Evolutionary conservation across 2,329 filamentous ascomycete genomes (phyloP).

Genomic region (Sporothrix pallida): DNA sequence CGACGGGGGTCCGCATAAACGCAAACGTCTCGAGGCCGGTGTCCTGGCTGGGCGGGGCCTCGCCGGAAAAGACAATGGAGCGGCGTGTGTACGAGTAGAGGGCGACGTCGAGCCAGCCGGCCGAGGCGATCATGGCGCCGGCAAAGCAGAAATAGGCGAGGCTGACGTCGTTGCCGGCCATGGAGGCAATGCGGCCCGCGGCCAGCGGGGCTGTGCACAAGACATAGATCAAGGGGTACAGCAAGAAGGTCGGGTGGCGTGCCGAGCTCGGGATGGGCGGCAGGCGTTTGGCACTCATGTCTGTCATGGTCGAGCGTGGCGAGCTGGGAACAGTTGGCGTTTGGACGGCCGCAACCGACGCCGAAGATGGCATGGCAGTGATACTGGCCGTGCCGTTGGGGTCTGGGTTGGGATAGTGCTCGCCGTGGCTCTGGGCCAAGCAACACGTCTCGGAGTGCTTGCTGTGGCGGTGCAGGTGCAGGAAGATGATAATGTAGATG

Average conservation of each 20-base stretch:
- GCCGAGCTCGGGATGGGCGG: conserved; percentile 42
- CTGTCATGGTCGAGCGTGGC: conserved; percentile 40
- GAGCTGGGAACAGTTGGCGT: conserved; percentile 35
- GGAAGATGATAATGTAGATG: conserved; percentile 52
- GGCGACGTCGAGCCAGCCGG: conserved; percentile 61
- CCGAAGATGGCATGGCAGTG: background rate
- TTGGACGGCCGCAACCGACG: background rate
- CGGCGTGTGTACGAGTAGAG: conserved; percentile 60
- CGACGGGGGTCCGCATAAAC: conserved; percentile 53
- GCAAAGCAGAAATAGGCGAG: conserved; percentile 64
- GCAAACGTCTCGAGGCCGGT: conserved; percentile 59
- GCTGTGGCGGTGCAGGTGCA: conserved; percentile 48
- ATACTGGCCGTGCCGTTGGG: conserved; percentile 34
- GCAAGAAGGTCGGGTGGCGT: conserved; percentile 62
- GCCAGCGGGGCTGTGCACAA: conserved; percentile 72
- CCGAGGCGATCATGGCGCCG: conserved; percentile 62
- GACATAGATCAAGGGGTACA: conserved; percentile 73
- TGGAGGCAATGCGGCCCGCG: conserved; percentile 66
- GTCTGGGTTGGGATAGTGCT: conserved; percentile 39
- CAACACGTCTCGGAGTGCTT: conserved; percentile 29
- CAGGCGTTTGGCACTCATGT: conserved; percentile 40
- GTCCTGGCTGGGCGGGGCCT: conserved; percentile 50
- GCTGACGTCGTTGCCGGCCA: conserved; percentile 59
- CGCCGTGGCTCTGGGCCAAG: conserved; percentile 28
- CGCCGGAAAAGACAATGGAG: conserved; percentile 57